Evolutionary conservation across 495 filamentous ascomycete species (phyloP).

Genomic region (Neurospora discreta): DNA sequence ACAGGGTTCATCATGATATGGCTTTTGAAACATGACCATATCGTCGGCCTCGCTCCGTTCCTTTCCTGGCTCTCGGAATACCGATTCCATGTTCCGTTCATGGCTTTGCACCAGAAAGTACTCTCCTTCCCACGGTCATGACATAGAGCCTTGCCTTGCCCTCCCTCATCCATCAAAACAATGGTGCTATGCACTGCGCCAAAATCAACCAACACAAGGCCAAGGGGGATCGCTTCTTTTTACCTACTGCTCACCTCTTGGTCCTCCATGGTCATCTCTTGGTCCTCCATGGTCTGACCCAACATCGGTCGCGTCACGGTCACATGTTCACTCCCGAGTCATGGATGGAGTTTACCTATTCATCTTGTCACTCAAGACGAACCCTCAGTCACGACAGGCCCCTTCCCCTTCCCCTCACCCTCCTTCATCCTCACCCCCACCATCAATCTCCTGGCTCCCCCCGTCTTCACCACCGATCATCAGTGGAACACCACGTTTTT

Average conservation of each 20-base stretch:
- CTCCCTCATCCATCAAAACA: background rate
- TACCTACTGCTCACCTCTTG: background rate
- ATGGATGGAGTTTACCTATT: background rate
- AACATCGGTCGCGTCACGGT: background rate
- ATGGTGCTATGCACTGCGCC: background rate
- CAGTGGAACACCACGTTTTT: background rate
- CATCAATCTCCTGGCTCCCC: background rate
- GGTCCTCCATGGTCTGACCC: background rate
- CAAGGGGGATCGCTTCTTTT: background rate
- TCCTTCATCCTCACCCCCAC: background rate
- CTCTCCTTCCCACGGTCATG: no score
- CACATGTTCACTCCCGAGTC: background rate
- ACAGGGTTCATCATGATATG: background rate
- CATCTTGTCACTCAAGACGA: background rate
- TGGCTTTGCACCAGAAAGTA: background rate
- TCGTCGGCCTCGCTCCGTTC: background rate
- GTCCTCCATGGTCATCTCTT: background rate
- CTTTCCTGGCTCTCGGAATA: background rate
- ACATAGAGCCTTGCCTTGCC: background rate
- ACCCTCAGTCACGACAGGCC: background rate
- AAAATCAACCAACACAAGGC: background rate
- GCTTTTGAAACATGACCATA: background rate
- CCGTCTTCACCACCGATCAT: background rate
- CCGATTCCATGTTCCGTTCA: background rate
- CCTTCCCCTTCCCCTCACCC: background rate